Conservation (phyloP, 169 alveolate genomes). For the Amoebophrya sp. region DNA sequence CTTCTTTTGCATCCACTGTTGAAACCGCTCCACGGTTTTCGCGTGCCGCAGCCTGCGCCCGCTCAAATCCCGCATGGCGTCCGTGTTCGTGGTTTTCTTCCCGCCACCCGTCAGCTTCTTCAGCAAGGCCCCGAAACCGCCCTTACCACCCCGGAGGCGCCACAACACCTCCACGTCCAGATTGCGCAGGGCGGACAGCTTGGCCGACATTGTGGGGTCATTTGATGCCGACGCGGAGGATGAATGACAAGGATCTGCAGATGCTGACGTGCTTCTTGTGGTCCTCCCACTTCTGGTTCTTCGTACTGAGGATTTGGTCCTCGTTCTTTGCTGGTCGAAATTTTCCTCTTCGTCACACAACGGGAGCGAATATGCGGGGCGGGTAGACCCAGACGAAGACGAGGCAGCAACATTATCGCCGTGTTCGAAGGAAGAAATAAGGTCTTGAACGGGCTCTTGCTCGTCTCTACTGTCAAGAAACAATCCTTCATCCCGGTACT, state of each 20-base stretch:
- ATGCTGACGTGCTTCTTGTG: background rate
- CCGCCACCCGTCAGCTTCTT: constrained; percentile 23
- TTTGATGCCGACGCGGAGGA: too few relatives aligned
- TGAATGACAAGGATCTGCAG: too few relatives aligned
- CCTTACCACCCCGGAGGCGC: background rate
- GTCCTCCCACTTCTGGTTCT: background rate
- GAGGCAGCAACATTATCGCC: background rate
- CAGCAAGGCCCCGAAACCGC: background rate
- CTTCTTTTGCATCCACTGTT: constrained; percentile 16
- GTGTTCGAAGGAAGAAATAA: background rate
- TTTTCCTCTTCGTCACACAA: too few relatives aligned
- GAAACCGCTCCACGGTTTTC: background rate
- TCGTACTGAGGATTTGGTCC: background rate
- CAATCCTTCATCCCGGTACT: background rate
- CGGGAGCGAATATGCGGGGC: too few relatives aligned
- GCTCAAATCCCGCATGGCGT: background rate
- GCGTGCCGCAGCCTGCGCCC: constrained; percentile 19
- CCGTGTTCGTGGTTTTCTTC: background rate
- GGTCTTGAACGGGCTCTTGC: background rate
- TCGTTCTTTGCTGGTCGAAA: too few relatives aligned
- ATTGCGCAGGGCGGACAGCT: background rate
- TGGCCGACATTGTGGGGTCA: too few relatives aligned
- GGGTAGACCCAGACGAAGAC: background rate
- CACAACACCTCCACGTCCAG: background rate
- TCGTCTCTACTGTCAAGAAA: background rate